Conservation (phyloP, 1,139 yeast species). For the Sugiyamaella xylanicola region DNA sequence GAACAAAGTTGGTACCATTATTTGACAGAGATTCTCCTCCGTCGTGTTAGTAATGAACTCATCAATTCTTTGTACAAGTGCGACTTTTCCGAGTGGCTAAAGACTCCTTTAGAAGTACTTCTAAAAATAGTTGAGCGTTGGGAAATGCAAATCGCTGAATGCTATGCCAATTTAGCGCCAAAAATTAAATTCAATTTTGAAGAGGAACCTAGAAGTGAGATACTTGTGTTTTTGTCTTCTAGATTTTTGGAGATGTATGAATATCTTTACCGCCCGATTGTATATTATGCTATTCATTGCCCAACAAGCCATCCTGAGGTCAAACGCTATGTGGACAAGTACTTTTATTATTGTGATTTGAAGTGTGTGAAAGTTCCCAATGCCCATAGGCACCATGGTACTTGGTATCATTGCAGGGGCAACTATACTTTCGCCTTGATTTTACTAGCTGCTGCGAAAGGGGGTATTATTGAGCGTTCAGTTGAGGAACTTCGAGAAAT, state of each 20-base stretch:
- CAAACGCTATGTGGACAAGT: slow-evolving; percentile 25
- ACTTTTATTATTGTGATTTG: slow-evolving; percentile 23
- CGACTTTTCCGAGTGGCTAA: slow-evolving; percentile 26
- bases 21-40: slow-evolving; percentile 26
- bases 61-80: slow-evolving; percentile 24
- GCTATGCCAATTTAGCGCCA: slow-evolving; percentile 26
- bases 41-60: slow-evolving; percentile 24
- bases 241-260: slow-evolving; percentile 28
- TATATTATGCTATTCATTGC: slow-evolving; percentile 27
- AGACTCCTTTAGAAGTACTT: slow-evolving; percentile 23
- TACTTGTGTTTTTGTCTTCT: slow-evolving; percentile 23
- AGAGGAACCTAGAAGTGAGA: slow-evolving; percentile 24
- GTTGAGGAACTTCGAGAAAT: slow-evolving; percentile 21
- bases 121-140: slow-evolving; percentile 24
- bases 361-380: slow-evolving; percentile 22
- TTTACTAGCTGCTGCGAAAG: slow-evolving; percentile 25
- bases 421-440: slow-evolving; percentile 24
- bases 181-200: slow-evolving; percentile 24
- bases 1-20: slow-evolving; percentile 29
- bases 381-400: slow-evolving; percentile 28
- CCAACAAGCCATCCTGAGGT: slow-evolving; percentile 24
- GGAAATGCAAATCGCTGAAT: slow-evolving; percentile 27
- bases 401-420: slow-evolving; percentile 27
- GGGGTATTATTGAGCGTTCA: slow-evolving; percentile 23
- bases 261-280: slow-evolving; percentile 27